Base-by-base conservation (phyloP, 306 rosid species). In the Hippophae tibetana region DNA sequence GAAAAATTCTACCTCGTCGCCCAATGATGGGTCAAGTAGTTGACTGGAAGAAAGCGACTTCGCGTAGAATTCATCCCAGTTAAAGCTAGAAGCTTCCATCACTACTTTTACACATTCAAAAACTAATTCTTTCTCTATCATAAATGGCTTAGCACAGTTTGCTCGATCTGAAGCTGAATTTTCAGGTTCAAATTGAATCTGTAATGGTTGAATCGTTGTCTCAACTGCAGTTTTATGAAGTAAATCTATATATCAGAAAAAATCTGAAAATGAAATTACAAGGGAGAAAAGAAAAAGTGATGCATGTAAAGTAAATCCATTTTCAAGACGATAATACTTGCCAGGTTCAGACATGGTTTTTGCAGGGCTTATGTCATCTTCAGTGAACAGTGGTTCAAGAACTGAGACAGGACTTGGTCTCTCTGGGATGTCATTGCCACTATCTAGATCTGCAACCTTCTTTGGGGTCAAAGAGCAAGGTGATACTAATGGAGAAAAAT, bases 391-490 rank as follows among this genome's bases (percentile, higher is more conserved):
- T 5, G 71, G 76, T 65, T 86, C 95, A 27, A 93, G 95, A 76
- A 93, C 86, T 50, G 99, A 93, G 49, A 84, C 78, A 7, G 99
- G 97, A 78, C 99, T 93, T n/a, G 94, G 99, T 56, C 86, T 71
- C 50, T 72, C 94, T 23, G 79, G 81, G 47, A 64, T 59, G 41
- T 78, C 85, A 2, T 66, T 10, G 61, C 54, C 55, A 51, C 68
- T 74, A 49, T 79, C 95, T 60, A 47, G 59, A 56, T 73, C 84
- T 67, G 80, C 82, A 69, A 25, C 65, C 54, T 78, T 74, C 65
- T 56, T 74, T 50, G 65, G 48, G 59, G 69, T 27, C 26, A 73
- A 63, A 43, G 78, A 77, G 63, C 66, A 72, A 47, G 88, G 88
- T 60, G 87, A 81, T 66, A 57, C 51, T 23, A 65, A 60, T 41